Conservation (phyloP, 352 stramenopile species). For the Pythium dissotocum region DNA sequence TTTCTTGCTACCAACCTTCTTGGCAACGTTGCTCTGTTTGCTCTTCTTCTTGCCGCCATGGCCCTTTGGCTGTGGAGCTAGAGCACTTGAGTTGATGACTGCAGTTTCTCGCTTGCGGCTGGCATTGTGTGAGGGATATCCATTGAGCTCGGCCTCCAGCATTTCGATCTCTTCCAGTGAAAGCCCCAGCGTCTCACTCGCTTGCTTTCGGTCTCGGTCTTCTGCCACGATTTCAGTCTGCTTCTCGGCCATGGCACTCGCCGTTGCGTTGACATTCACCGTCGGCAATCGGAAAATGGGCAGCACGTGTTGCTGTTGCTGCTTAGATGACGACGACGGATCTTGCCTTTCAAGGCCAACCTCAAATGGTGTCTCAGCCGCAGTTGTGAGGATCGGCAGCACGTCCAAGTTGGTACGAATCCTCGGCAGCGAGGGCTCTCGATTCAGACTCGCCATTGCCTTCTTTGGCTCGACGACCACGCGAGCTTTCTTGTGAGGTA, state of each 20-base stretch:
- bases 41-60: background rate
- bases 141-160: slow-evolving; percentile 57
- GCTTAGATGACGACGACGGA: background rate
- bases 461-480: slow-evolving; percentile 4
- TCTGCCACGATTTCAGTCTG: slow-evolving; percentile 49
- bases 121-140: slow-evolving; percentile 11
- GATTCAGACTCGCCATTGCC: slow-evolving; percentile 6
- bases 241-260: slow-evolving; percentile 37
- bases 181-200: slow-evolving; percentile 64
- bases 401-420: slow-evolving; percentile 56
- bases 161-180: slow-evolving; percentile 66
- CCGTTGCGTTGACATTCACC: slow-evolving; percentile 50
- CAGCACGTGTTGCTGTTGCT: slow-evolving; percentile 49
- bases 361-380: slow-evolving; percentile 74
- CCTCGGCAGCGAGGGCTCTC: slow-evolving; percentile 20
- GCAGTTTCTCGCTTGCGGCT: background rate
- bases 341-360: slow-evolving; percentile 40
- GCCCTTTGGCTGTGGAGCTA: background rate
- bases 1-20: slow-evolving; percentile 16
- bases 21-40: background rate
- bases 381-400: slow-evolving; percentile 68
- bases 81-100: background rate
- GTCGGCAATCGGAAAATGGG: slow-evolving; percentile 71
- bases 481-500: slow-evolving; percentile 47
- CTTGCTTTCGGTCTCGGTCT: slow-evolving; percentile 53